phyloP scores from a whole-genome alignment of 257 asterid genomes.

The Salvia rosmarinus region DNA sequence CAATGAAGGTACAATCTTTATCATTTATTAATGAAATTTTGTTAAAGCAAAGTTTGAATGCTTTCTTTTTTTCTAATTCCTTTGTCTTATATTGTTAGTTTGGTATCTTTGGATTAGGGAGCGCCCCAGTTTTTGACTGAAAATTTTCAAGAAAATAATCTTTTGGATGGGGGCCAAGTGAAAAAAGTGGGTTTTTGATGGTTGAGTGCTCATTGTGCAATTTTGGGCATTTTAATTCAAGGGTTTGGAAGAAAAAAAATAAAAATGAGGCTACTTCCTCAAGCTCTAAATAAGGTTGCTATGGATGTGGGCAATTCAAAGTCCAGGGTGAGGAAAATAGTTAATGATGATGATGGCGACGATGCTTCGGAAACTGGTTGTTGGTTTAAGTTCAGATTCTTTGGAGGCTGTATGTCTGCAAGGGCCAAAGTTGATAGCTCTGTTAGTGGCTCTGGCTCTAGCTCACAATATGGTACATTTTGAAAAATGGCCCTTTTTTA shows the following conservation, averaged over 20 bases:
- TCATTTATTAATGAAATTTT: slow-evolving; percentile 23
- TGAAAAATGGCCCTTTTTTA: no score
- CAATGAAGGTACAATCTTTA: slow-evolving; percentile 40
- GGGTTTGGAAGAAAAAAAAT: slow-evolving; percentile 38
- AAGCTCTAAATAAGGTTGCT: slow-evolving; percentile 40
- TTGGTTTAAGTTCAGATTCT: slow-evolving; percentile 64
- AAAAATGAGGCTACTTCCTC: slow-evolving; percentile 58
- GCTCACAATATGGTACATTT: slow-evolving; percentile 60
- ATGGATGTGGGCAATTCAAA: slow-evolving; percentile 48
- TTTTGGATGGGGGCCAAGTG: slow-evolving; percentile 44
- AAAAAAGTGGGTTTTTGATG: slow-evolving; percentile 37
- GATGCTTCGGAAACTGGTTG: slow-evolving; percentile 50
- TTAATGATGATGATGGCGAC: slow-evolving; percentile 53
- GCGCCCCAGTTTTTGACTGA: slow-evolving; percentile 25
- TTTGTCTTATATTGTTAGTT: slow-evolving; percentile 48
- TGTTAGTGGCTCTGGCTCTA: slow-evolving; percentile 44
- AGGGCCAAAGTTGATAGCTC: slow-evolving; percentile 70
- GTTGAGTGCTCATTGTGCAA: slow-evolving; percentile 28
- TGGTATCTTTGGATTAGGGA: slow-evolving; percentile 50
- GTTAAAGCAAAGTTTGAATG: slow-evolving; percentile 29
- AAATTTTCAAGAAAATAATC: slow-evolving; percentile 42
- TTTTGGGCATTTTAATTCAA: slow-evolving; percentile 34
- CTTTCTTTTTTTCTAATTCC: slow-evolving; percentile 25
- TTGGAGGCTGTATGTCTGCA: slow-evolving; percentile 68
- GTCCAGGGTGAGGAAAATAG: slow-evolving; percentile 45